A percentile compares a stretch with the other conserved stretches of the same genome.
These are phyloP conservation scores for Colletotrichum eleusines DNA, from an alignment of 2,329 filamentous ascomycete species.

Conservation along the genomic window DNA sequence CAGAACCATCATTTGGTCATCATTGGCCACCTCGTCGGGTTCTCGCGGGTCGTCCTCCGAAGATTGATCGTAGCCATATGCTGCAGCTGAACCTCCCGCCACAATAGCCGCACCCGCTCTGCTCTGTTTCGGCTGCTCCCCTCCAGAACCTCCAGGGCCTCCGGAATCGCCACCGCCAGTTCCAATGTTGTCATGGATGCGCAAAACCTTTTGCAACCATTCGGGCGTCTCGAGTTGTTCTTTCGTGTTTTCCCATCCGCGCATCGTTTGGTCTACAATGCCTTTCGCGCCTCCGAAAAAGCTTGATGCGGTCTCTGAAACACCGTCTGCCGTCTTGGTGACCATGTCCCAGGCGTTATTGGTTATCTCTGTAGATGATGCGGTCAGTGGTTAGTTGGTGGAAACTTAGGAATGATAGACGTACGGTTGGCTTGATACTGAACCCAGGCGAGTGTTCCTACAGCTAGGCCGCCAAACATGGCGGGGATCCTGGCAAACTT, in stretches of 20 bases:
- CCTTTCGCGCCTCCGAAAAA: slow-evolving; percentile 79
- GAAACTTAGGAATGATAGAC: slow-evolving; percentile 50
- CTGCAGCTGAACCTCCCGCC: slow-evolving; percentile 79
- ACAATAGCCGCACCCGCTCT: slow-evolving; percentile 71
- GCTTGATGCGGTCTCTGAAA: slow-evolving; percentile 75
- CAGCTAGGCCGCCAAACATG: slow-evolving; percentile 88
- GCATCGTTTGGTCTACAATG: slow-evolving; percentile 82
- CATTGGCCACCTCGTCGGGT: slow-evolving; percentile 77
- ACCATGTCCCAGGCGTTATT: slow-evolving; percentile 83
- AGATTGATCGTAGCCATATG: slow-evolving; percentile 81
- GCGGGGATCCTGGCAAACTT: slow-evolving; percentile 91
- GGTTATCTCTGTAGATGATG: slow-evolving; percentile 69
- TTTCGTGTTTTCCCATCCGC: slow-evolving; percentile 87
- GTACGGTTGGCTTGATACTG: slow-evolving; percentile 94
- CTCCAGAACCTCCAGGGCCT: slow-evolving; percentile 58
- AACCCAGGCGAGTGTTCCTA: slow-evolving; percentile 90
- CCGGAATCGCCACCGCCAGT: slow-evolving; percentile 58
- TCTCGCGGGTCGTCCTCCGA: slow-evolving; percentile 73
- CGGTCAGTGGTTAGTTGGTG: slow-evolving; percentile 12
- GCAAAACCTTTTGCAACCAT: slow-evolving; percentile 83
- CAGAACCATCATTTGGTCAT: slow-evolving; percentile 99
- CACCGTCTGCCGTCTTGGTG: slow-evolving; percentile 77
- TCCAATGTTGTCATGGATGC: slow-evolving; percentile 70
- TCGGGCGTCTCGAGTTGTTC: slow-evolving; percentile 77
- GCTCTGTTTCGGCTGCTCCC: slow-evolving; percentile 69